Evolutionary conservation across 2,329 filamentous ascomycete species (phyloP), one percentile per base, ranked within the genome.

Genomic region (Cytospora paraplurivora): DNA sequence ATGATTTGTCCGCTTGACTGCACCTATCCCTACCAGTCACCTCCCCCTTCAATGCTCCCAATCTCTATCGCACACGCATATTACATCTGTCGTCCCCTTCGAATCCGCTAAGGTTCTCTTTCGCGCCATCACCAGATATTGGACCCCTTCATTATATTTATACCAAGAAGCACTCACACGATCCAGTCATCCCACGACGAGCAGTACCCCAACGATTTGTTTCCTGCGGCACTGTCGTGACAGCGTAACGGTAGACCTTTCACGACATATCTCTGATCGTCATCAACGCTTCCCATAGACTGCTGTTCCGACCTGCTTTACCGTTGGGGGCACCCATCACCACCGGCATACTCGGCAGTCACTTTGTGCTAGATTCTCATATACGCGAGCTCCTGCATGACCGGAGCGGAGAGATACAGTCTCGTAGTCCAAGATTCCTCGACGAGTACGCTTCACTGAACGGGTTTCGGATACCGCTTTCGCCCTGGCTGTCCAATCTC

Each of bases 1-100:
- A 69, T 78, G 72, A 78, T 73, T 79, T 77, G 77, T 74, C 72
- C 70, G 71, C 69, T 71, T 69, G 70, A 68, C 72, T 74, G 72
- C 73, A 72, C 71, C 72, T 69, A 74, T 73, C 71, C 72, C 58
- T 66, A 63, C 64, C 64, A 66, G 62, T 66, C 64, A 62, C 64
- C 54, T 60, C 53, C 57, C 56, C 57, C 53, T 57, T 59, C 58
- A 52, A 53, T 63, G 70, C 71, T 71, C 71, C 68, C 72, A 67
- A 59, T 54, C 59, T 66, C 59, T 56, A 62, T 62, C 55, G 41
- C 62, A 64, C 62, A 56, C 59, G 50, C 57, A 59, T 64, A 50
- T 60, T 64, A 37, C 55, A 59, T 37, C 50, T 50, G 57, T 64
- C 64, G 62, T 56, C 64, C 62, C 54, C 50, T 60, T 55, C 62